These are phyloP conservation scores for Discostella stelligeroides DNA, from an alignment of 108 stramenopile genomes.

Conservation along the genomic window DNA sequence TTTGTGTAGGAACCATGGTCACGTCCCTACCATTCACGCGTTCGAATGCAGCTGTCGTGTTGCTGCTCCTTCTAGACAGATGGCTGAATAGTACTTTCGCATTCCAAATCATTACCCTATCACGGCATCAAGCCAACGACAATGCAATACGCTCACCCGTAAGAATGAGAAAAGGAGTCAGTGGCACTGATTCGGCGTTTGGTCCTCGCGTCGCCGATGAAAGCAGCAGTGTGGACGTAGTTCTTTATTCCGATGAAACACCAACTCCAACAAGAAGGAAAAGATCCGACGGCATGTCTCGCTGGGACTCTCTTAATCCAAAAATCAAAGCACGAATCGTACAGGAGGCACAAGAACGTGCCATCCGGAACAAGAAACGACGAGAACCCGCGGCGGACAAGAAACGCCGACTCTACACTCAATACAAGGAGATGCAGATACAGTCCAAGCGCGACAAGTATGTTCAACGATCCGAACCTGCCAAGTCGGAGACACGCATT, in stretches of 20 bases:
- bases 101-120: slow-evolving; percentile 4
- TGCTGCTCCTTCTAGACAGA: slow-evolving; percentile 3
- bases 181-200: background rate
- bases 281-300: slow-evolving; percentile 5
- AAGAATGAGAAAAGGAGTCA: background rate
- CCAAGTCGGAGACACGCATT: slow-evolving; percentile 48
- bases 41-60: background rate
- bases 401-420: slow-evolving; percentile 58
- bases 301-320: slow-evolving; percentile 78
- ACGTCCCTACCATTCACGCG: slow-evolving; percentile 1
- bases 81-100: background rate
- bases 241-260: slow-evolving; percentile 51
- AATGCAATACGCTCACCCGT: background rate
- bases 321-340: slow-evolving; percentile 67
- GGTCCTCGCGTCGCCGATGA: slow-evolving; percentile 46
- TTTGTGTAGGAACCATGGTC: background rate
- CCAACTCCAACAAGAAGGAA: slow-evolving; percentile 19
- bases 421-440: slow-evolving; percentile 56
- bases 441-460: slow-evolving; percentile 58
- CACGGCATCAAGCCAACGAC: background rate
- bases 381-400: slow-evolving; percentile 68
- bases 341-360: slow-evolving; percentile 67
- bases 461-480: slow-evolving; percentile 61
- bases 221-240: slow-evolving; percentile 47
- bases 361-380: slow-evolving; percentile 78